Percentiles rank a stretch among this genome's conserved stretches.
phyloP scores from a whole-genome alignment of 441 rosid species.

The Macaranga tanarius region DNA sequence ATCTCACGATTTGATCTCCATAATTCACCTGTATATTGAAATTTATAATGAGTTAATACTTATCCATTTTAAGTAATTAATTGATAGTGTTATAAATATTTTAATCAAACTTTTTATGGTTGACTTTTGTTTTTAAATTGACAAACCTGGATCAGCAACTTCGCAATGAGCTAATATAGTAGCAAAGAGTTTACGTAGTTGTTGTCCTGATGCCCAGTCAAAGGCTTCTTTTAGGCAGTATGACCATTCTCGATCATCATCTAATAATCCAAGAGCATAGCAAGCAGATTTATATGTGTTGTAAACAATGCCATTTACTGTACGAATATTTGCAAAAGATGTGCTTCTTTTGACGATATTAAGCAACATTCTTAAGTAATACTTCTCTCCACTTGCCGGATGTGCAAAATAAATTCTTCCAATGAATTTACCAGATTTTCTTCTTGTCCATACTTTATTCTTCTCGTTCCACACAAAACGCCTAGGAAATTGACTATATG shows the following conservation, averaged over 20 bases:
- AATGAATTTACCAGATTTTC: neutral
- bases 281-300: neutral
- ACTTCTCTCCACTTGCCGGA: neutral
- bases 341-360: neutral
- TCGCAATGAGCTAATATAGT: neutral
- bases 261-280: neutral
- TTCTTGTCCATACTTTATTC: neutral
- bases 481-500: too few species aligned
- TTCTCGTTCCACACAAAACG: too few species aligned
- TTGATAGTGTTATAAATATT: too few species aligned
- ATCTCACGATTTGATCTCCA: neutral
- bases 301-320: neutral
- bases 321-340: neutral
- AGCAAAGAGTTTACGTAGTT: neutral
- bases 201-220: neutral
- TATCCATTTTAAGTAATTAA: too few species aligned
- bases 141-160: neutral
- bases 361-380: neutral
- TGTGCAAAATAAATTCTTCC: neutral
- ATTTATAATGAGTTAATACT: too few species aligned
- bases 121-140: too few species aligned
- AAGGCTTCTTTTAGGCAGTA: neutral
- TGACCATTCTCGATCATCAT: slow-evolving; percentile 2
- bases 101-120: too few species aligned
- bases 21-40: neutral